Evolutionary conservation across 129 eudicot genomes (phyloP), one percentile per base, ranked within the genome.

Genomic region (Lactuca sativa): DNA sequence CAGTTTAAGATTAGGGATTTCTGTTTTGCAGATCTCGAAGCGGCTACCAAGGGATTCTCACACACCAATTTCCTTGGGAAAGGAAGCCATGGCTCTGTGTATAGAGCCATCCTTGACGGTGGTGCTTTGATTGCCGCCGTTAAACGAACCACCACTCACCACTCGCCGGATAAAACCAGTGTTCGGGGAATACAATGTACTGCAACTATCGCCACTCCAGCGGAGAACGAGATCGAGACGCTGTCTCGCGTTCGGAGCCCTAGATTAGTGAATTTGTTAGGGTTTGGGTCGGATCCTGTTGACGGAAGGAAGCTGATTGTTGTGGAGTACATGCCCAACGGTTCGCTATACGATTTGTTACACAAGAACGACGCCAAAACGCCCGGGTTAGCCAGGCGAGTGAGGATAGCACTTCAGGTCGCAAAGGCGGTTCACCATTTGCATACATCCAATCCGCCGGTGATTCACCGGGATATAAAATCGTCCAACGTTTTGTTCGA

Each of bases 381-480:
- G 18, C 85, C 81, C 25, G 76, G 86, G 30, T 90, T 92, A 90
- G 64, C 72, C 3, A 68, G 60, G n/a, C 78, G 98, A 34, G 64
- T 90, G 53, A 81, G 84, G 67, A 63, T 85, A 81, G 90, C 86
- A 15, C 21, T 85, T 32, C 97, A 93, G 41, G 69, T 89, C 1
- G 95, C 95, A 37, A 77, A 83, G 71, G 95, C 95, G 72, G 86
- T 93, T 54, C 86, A 72, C 21, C 77, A 77, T 37, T 70, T 93
- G 11, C 98, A 93, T 48, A 30, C 74, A 0, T 75, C 84, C 0
- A 76, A 74, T 66, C 98, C 98, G 36, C 98, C 97, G 34, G 89
- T 93, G 4, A 93, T 92, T 17, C 98, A 93, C 72, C 82, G 98
- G 2, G 98, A 93, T 59, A 83, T 93, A 5, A 93, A 93, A 48